phyloP scores from a whole-genome alignment of 805 yeast genomes.

The Ogataea pini region DNA sequence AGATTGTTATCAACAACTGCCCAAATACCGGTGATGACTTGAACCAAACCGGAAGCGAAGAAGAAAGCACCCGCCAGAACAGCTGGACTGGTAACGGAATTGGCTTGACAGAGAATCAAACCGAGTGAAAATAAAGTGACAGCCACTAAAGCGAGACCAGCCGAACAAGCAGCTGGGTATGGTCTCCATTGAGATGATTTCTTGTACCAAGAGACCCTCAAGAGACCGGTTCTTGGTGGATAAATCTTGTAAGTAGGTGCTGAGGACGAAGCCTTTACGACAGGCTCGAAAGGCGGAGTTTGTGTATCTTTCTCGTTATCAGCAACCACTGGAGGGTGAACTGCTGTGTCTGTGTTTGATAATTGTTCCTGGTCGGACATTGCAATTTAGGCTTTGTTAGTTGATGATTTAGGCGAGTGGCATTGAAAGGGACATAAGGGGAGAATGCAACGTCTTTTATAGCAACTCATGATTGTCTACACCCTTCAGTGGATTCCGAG shows the following conservation, averaged over 20 bases:
- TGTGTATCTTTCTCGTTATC: constrained; percentile 14
- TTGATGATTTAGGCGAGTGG: background rate
- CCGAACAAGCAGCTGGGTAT: constrained; percentile 50
- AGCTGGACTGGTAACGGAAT: constrained; percentile 44
- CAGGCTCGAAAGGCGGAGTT: constrained; percentile 1
- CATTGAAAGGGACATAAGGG: background rate
- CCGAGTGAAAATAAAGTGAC: constrained; percentile 51
- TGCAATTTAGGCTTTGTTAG: background rate
- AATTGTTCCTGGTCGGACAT: constrained; percentile 28
- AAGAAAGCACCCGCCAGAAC: constrained; percentile 45
- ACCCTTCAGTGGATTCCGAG: background rate
- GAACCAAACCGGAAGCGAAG: constrained; percentile 51
- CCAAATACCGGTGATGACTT: constrained; percentile 52
- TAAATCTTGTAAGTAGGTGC: constrained; percentile 29
- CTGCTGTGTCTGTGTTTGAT: constrained; percentile 32
- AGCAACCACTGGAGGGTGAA: constrained; percentile 16
- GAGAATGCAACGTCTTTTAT: background rate
- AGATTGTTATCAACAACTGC: constrained; percentile 49
- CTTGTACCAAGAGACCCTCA: constrained; percentile 47
- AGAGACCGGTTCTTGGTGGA: constrained; percentile 41
- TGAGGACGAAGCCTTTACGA: background rate
- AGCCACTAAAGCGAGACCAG: constrained; percentile 48
- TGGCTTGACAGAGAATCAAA: constrained; percentile 44
- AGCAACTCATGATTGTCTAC: too few relatives aligned
- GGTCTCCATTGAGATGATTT: constrained; percentile 43